Percentiles rank a stretch among this genome's conserved stretches.
phyloP scores from a whole-genome alignment of 768 basidiomycete genomes.

The Pleurotus sapidus region DNA sequence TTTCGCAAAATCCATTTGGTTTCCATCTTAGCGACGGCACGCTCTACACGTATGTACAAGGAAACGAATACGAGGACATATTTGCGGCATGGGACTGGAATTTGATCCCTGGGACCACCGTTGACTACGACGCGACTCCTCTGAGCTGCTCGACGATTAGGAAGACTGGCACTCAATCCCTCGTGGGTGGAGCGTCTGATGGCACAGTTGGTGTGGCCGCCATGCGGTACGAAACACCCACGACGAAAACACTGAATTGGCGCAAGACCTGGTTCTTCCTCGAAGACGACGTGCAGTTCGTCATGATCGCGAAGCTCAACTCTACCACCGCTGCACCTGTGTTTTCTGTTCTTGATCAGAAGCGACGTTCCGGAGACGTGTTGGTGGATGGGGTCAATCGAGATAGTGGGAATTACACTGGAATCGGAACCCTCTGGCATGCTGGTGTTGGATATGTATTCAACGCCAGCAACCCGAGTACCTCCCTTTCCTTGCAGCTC shows the following conservation, averaged over 20 bases:
- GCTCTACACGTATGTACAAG: conserved; percentile 44
- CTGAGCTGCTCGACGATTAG: conserved; percentile 19
- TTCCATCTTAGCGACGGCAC: conserved; percentile 52
- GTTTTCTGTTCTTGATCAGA: conserved; percentile 32
- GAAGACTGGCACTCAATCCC: conserved; percentile 20
- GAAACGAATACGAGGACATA: conserved; percentile 44
- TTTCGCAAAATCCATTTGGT: conserved; percentile 42
- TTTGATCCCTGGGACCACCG: conserved; percentile 45
- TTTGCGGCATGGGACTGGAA: conserved; percentile 59
- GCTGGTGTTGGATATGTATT: conserved; percentile 33
- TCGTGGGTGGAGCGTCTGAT: conserved; percentile 33
- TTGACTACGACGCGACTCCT: conserved; percentile 27
- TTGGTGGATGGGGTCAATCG: conserved; percentile 13
- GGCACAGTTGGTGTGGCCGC: conserved; percentile 27
- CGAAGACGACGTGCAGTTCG: conserved; percentile 28
- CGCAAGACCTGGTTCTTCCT: conserved; percentile 37
- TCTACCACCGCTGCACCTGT: conserved; percentile 19
- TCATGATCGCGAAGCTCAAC: conserved; percentile 24
- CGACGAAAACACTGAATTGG: conserved; percentile 24
- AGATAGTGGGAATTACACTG: conserved; percentile 19
- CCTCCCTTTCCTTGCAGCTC: conserved; percentile 22
- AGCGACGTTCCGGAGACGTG: conserved; percentile 16
- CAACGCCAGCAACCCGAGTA: conserved; percentile 17
- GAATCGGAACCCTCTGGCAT: conserved; percentile 28
- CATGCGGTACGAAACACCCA: conserved; percentile 33